Percentiles rank a stretch among this genome's conserved stretches.
Evolutionary conservation across 2,329 filamentous ascomycete genomes (phyloP).

Genomic region (Trichophyton mentagrophytes): DNA sequence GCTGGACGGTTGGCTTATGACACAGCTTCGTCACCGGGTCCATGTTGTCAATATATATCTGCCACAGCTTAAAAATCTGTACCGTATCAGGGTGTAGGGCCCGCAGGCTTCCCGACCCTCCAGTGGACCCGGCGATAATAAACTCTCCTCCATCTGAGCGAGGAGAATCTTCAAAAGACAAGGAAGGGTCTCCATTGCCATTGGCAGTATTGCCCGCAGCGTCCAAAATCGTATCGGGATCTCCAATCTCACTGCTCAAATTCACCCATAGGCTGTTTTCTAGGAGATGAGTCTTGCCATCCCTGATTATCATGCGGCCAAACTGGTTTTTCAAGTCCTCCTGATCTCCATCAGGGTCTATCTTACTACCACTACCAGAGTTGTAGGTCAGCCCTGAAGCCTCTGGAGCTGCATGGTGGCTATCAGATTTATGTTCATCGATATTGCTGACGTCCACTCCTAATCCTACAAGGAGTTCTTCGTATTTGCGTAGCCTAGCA

Average conservation of each 20-base stretch:
- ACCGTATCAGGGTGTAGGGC: conserved; percentile 6
- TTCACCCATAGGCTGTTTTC: conserved; percentile 1
- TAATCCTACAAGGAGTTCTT: not conserved
- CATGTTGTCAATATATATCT: conserved; percentile 23
- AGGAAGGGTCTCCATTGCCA: not conserved
- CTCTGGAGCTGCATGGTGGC: not conserved
- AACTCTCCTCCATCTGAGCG: not conserved
- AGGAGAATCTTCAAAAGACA: not conserved
- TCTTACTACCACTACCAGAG: not conserved
- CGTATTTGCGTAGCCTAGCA: conserved; percentile 1
- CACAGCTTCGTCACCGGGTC: conserved; percentile 45
- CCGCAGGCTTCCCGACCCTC: not conserved
- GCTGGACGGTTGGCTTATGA: conserved; percentile 40
- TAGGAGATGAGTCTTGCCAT: not conserved
- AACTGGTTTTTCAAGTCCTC: not conserved
- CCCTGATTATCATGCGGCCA: not conserved
- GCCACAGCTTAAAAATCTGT: conserved; percentile 14
- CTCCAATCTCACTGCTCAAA: not conserved
- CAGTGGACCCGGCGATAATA: not conserved
- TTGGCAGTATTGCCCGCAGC: not conserved
- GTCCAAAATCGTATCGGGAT: not conserved
- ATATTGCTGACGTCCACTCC: not conserved
- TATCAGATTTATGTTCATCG: not conserved
- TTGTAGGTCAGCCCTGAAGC: not conserved
- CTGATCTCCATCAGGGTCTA: not conserved